Evolutionary conservation across 345 rosid species (phyloP).

Genomic region (Rhodamnia argentea): DNA sequence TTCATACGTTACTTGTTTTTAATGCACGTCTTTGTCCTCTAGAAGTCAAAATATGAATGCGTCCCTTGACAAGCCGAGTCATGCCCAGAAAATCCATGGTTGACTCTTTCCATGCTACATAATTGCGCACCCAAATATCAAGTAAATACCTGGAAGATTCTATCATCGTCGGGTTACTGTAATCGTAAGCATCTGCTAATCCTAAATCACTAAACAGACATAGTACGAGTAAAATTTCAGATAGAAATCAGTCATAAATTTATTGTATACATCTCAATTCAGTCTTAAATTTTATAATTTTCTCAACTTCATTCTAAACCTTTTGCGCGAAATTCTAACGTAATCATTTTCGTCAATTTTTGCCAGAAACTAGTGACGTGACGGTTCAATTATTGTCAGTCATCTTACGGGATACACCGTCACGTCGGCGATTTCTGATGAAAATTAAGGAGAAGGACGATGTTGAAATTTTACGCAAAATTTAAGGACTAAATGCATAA

Average conservation of each 20-base stretch:
- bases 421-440: fast-evolving
- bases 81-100: not conserved
- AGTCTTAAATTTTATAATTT: fast-evolving
- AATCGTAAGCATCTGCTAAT: not conserved
- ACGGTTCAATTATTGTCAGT: too few species aligned
- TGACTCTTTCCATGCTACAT: not conserved
- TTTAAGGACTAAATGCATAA: fast-evolving
- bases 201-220: not conserved
- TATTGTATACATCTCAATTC: fast-evolving
- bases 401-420: fast-evolving
- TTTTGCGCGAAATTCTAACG: not conserved
- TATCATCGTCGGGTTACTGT: not conserved
- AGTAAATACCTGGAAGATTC: not conserved
- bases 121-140: not conserved
- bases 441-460: fast-evolving
- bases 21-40: not conserved
- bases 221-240: not conserved
- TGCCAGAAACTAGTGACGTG: too few species aligned
- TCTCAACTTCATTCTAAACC: fast-evolving
- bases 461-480: not conserved
- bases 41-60: not conserved
- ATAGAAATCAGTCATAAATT: fast-evolving
- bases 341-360: too few species aligned
- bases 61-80: not conserved
- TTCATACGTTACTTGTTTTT: too few species aligned